Conservation (phyloP, 2,329 filamentous ascomycete species). For the Tolypocladium tundrense region DNA sequence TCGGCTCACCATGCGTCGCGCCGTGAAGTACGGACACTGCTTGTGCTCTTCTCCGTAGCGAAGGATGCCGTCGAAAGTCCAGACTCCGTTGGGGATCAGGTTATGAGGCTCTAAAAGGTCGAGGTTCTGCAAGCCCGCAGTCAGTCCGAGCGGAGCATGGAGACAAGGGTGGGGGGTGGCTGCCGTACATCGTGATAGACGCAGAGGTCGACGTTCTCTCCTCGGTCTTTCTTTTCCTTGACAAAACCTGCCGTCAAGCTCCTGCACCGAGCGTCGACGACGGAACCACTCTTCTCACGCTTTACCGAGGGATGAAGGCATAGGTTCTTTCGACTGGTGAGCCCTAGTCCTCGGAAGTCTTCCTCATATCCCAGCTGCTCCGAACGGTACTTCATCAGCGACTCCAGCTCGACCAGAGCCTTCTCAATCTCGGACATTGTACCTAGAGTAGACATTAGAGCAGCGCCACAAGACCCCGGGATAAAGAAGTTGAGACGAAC, state of each 20-base stretch:
- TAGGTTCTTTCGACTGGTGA: constrained; percentile 95
- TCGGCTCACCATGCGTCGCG: constrained; percentile 67
- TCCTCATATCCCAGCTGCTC: constrained; percentile 84
- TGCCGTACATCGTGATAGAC: constrained; percentile 77
- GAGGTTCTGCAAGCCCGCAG: constrained; percentile 52
- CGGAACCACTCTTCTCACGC: constrained; percentile 84
- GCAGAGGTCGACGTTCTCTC: constrained; percentile 89
- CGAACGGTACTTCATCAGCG: constrained; percentile 87
- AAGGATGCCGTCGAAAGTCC: constrained; percentile 83
- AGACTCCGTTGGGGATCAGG: constrained; percentile 86
- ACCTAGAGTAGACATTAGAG: constrained; percentile 26
- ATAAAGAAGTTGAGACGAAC: constrained; percentile 26
- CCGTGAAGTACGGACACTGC: constrained; percentile 96
- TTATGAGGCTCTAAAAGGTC: constrained; percentile 93
- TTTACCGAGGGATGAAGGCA: constrained; percentile 95
- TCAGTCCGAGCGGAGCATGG: constrained; percentile 7
- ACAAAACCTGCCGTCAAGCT: constrained; percentile 95
- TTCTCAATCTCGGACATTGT: constrained; percentile 99
- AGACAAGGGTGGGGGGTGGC: neutral
- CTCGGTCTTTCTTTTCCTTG: constrained; percentile 92
- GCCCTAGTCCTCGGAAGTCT: constrained; percentile 82
- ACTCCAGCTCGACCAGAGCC: constrained; percentile 81
- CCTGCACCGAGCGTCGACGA: constrained; percentile 93
- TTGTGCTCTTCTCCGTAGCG: constrained; percentile 91
- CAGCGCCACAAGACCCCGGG: neutral